Base-by-base conservation (phyloP, 345 rosid species). In the Gossypium bickii region DNA sequence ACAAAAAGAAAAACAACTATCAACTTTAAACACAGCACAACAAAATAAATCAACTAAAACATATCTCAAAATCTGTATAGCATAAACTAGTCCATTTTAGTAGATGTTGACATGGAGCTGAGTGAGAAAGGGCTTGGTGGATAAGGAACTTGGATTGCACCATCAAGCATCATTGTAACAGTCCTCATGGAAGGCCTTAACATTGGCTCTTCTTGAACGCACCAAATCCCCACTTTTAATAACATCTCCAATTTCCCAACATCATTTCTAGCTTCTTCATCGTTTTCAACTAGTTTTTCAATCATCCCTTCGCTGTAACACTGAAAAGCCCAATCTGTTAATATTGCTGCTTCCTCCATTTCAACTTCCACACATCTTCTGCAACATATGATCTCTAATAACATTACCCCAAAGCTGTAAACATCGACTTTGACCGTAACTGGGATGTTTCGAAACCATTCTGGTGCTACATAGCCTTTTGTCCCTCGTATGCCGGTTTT, bases 381-480 rank as follows among this genome's bases (percentile, higher is more conserved):
- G 67, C 78, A 76, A 22, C 49, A 64, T 8, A 83, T 63, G 74
- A 74, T 78, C 78, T 78, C 86, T 15, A 80, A 48, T 57, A 80
- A 70, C 86, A 80, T 64, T 43, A 80, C 81, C 12, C 86, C 82
- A 11, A 77, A 83, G 58, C 83, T 78, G 64, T 78, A 78, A 3
- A 83, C 86, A 78, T 83, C 82, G 16, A 80, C 81, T 59, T 83
- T 80, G 3, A 76, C 77, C 5, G 81, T 72, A 24, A 76, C 60
- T 0, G 74, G 78, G 41, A 7, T 20, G 49, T 68, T 58, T 52
- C 65, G 55, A 49, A 84, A 79, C 87, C 89, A 86, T n/a, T 86
- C 87, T 2, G 89, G 87, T 5, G 89, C 87, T 16, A 84, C 85
- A 73, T 84, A 86, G 12, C 87, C 87, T 63, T 83, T 77, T 25